Base-by-base conservation (phyloP, 2,329 filamentous ascomycete genomes). In the Paecilomyces niveus region DNA sequence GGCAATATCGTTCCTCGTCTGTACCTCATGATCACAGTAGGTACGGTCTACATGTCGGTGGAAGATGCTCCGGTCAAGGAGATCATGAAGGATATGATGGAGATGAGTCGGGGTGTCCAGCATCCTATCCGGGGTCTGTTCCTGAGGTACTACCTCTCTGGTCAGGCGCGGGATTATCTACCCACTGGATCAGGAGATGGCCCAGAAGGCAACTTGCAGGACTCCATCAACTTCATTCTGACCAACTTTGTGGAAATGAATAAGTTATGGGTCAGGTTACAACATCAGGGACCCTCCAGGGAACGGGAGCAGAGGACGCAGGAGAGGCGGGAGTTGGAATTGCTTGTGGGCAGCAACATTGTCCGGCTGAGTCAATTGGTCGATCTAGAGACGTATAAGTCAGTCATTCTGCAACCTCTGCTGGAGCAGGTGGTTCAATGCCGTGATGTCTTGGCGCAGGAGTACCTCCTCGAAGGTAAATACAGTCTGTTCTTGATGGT, bases 61-160 rank as follows among this genome's bases (percentile, higher is more conserved):
- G 89, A 94, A 69, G 94, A 97, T 82, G 94, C 95, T 59, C 94
- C 94, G 0, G 94, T 99, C 66, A 99, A 99, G 78, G 94, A 99
- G 80, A 91, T 99, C 62, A 99, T 99, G 94, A 99, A 99, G 78
- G 94, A 99, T 75, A 99, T 99, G 94, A 99, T 99, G 94, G 94
- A 99, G 76, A 99, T 99, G 94, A 97, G 92, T 76, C 85, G 94
- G 63, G 94, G 94, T 58, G 92, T 99, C 22, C 94, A 99, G 71
- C 94, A 99, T 75, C 94, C 94, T 15, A 92, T 97, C 62, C 90
- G 94, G 59, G 94, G 94, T 18, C 81, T 99, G 57, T 99, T 99
- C 73, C 78, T 99, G 68, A 87, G 94, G 71, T 99, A 99, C 77
- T 99, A 97, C 72, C 84, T 99, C 55, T 94, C 91, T 24, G 93